Conservation (phyloP, 495 filamentous ascomycete genomes). For the Penicillium ucsense region DNA sequence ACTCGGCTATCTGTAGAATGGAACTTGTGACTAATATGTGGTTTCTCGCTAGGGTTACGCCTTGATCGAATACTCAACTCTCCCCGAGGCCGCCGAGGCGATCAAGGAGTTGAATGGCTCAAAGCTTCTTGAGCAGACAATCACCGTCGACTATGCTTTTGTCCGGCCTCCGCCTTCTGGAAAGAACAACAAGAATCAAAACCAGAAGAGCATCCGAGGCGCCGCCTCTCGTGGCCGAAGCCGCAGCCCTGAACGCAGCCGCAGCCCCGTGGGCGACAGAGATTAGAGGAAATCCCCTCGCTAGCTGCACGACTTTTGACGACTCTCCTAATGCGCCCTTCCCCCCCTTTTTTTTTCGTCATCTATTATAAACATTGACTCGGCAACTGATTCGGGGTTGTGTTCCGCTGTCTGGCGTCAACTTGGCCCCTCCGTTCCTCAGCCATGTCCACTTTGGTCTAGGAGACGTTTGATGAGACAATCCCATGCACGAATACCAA, state of each 20-base stretch:
- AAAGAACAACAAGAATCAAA: constrained; percentile 40
- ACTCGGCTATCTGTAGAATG: background rate
- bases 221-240: constrained; percentile 42
- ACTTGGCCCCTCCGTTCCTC: too few species aligned
- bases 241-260: constrained; percentile 48
- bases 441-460: too few species aligned
- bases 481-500: too few species aligned
- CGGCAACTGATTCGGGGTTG: too few species aligned
- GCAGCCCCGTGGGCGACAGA: constrained; percentile 43
- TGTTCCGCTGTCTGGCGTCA: too few species aligned
- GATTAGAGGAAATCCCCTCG: constrained; percentile 14
- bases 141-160: constrained; percentile 91
- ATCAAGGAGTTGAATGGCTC: constrained; percentile 73
- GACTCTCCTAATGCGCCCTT: too few species aligned
- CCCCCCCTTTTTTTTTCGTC: too few species aligned
- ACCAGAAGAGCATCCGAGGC: constrained; percentile 37
- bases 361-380: too few species aligned
- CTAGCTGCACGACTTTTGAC: too few species aligned
- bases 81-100: constrained; percentile 74
- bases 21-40: constrained; percentile 1
- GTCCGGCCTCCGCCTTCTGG: constrained; percentile 81
- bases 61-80: constrained; percentile 85
- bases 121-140: constrained; percentile 86
- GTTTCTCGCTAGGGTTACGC: constrained; percentile 63
- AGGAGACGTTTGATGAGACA: too few species aligned